Conservation (phyloP, 371 early-diverging fungal genomes). For the Mortierella polycephala region DNA sequence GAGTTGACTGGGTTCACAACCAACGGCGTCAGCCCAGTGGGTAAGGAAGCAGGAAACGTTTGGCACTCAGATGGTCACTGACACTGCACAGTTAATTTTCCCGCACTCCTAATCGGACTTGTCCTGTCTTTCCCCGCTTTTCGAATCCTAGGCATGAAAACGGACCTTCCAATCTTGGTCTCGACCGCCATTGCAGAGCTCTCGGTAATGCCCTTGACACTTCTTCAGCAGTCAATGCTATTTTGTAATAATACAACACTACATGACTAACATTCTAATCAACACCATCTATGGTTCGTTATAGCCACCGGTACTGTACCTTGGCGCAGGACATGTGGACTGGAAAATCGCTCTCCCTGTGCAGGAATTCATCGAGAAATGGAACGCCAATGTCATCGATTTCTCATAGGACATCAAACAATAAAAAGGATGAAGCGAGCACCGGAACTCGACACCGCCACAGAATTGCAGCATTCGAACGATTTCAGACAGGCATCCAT, state of each 20-base stretch:
- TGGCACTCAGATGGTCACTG: neutral
- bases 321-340: constrained; percentile 92
- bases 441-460: neutral
- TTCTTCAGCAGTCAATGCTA: neutral
- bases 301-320: constrained; percentile 79
- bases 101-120: neutral
- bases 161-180: constrained; percentile 36
- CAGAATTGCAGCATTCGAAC: too few relatives aligned
- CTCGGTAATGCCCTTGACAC: constrained; percentile 19
- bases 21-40: constrained; percentile 39
- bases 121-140: neutral
- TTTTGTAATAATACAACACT: neutral
- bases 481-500: too few relatives aligned
- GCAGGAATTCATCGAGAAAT: constrained; percentile 64
- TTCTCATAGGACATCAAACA: constrained; percentile 17
- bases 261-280: too few relatives aligned
- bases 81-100: neutral
- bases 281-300: neutral
- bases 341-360: constrained; percentile 87
- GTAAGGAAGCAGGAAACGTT: constrained; percentile 21
- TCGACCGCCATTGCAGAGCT: constrained; percentile 38
- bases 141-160: constrained; percentile 30
- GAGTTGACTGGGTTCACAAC: constrained; percentile 37
- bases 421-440: neutral
- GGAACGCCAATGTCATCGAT: constrained; percentile 42